Base-by-base conservation (phyloP, 495 filamentous ascomycete genomes). In the Neurospora sp. region DNA sequence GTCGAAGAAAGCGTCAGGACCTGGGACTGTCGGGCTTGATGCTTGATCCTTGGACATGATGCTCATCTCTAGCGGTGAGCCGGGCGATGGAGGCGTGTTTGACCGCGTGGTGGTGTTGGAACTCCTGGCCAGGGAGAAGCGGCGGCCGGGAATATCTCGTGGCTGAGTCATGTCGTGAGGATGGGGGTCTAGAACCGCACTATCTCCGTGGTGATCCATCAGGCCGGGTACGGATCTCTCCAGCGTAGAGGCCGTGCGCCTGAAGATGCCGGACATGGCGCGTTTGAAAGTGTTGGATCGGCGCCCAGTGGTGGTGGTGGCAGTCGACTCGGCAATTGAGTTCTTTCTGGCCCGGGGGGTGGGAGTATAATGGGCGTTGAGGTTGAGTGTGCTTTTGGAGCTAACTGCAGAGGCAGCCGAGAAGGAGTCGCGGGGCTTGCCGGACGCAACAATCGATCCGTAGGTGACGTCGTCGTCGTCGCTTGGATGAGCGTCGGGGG, bases 1-100 rank as follows among this genome's bases (percentile, higher is more conserved):
- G 39, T 77, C 73, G 61, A 83, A 77, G 40, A 85, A 85, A 71
- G 83, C 82, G 0, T 81, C 78, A 2, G 77, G 70, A 2, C 72
- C 76, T 46, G 85, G 83, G 20, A 85, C 82, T 5, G 78, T 80
- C 18, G 81, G 74, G 14, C 70, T 74, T 31, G 80, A 79, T 0
- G 80, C 75, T 68, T 78, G 75, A 11, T 79, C 76, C 70, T 77
- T 78, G 22, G 78, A 71, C 70, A 68, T 79, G 38, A 76, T 70
- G 31, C 75, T 74, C 76, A 77, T 81, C 71, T 83, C 83, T 20
- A 80, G 69, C 9, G 82, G 78, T 39, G 86, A 86, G 53, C 78
- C 79, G 14, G 85, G 86, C 35, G 86, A 88, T 4, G 86, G 86
- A 22, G 86, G 86, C 14, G 85, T 80, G 73, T 85, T 87, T 31